These are phyloP conservation scores for Microthyrium microscopicum DNA, from an alignment of 2,329 filamentous ascomycete genomes.

Conservation along the genomic window DNA sequence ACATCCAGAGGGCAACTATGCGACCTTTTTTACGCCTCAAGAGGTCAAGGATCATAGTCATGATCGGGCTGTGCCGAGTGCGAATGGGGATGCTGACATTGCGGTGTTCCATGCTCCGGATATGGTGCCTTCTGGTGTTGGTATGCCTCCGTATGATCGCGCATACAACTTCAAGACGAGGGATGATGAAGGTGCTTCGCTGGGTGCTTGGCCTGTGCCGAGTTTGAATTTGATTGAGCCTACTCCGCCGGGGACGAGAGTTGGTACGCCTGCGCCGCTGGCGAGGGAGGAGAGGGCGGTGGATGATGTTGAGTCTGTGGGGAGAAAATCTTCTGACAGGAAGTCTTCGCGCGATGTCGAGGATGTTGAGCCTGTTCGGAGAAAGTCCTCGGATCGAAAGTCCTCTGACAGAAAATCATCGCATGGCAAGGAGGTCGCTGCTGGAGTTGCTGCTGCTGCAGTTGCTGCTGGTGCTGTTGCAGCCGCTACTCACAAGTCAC, in stretches of 20 bases:
- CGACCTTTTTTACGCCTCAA: constrained; percentile 31
- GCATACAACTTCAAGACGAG: constrained; percentile 23
- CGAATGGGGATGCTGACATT: constrained; percentile 28
- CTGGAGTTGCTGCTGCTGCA: not conserved
- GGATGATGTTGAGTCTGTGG: constrained; percentile 15
- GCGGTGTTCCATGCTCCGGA: constrained; percentile 25
- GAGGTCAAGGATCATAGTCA: constrained; percentile 21
- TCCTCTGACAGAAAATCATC: constrained; percentile 19
- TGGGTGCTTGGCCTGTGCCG: constrained; percentile 30
- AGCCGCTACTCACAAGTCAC: not conserved
- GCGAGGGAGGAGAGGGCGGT: too few relatives aligned
- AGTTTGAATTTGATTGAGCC: constrained; percentile 39
- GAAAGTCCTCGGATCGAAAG: constrained; percentile 18
- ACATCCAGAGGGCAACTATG: constrained; percentile 14
- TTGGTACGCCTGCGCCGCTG: constrained; percentile 13
- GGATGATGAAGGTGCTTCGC: constrained; percentile 19
- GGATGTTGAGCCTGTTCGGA: constrained; percentile 16
- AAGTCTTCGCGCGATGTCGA: too few relatives aligned
- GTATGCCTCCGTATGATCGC: constrained; percentile 19
- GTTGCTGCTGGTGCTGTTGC: not conserved
- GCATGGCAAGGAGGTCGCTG: constrained; percentile 9
- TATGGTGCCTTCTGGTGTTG: constrained; percentile 12
- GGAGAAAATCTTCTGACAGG: constrained; percentile 19
- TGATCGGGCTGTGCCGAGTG: constrained; percentile 20
- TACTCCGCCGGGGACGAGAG: constrained; percentile 36